Conservation (phyloP, 495 filamentous ascomycete species). For the Tuber brumale region DNA sequence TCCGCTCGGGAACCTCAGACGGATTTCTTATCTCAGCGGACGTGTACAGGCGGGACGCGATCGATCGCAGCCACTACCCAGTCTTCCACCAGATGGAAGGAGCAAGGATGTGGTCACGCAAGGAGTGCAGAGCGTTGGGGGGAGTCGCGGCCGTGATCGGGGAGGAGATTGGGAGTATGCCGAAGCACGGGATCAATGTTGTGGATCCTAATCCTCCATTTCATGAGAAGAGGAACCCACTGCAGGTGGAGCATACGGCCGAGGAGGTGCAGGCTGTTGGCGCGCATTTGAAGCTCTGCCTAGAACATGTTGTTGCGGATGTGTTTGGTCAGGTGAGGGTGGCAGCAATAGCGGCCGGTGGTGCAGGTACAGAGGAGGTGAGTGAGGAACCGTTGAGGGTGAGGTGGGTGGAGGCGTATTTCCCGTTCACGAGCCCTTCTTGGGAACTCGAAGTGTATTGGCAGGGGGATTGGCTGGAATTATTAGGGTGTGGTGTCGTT, state of each 20-base stretch:
- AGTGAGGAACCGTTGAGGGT: conserved; percentile 61
- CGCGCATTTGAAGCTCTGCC: conserved; percentile 77
- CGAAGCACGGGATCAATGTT: conserved; percentile 61
- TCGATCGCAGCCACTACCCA: conserved; percentile 91
- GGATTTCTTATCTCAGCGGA: conserved; percentile 92
- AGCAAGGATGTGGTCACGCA: conserved; percentile 79
- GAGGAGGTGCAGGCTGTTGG: conserved; percentile 78
- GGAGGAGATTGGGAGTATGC: conserved; percentile 61
- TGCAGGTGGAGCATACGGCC: conserved; percentile 65
- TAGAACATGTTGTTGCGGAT: conserved; percentile 82
- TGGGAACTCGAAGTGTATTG: conserved; percentile 97
- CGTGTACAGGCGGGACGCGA: conserved; percentile 90
- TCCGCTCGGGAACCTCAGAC: conserved; percentile 62
- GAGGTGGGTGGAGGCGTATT: conserved; percentile 93
- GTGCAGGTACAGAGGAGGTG: conserved; percentile 40
- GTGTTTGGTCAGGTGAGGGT: conserved; percentile 74
- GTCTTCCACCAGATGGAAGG: conserved; percentile 99
- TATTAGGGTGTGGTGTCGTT: conserved; percentile 87
- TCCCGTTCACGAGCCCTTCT: conserved; percentile 89
- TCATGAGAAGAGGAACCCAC: conserved; percentile 73
- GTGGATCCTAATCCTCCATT: conserved; percentile 78
- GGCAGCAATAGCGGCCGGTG: conserved; percentile 53
- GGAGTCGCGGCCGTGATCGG: conserved; percentile 59
- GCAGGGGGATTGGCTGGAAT: conserved; percentile 88
- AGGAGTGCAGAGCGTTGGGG: conserved; percentile 46